Evolutionary conservation across 257 asterid species (phyloP), one percentile per base, ranked within the genome.

Genomic region (Asclepias syriaca): DNA sequence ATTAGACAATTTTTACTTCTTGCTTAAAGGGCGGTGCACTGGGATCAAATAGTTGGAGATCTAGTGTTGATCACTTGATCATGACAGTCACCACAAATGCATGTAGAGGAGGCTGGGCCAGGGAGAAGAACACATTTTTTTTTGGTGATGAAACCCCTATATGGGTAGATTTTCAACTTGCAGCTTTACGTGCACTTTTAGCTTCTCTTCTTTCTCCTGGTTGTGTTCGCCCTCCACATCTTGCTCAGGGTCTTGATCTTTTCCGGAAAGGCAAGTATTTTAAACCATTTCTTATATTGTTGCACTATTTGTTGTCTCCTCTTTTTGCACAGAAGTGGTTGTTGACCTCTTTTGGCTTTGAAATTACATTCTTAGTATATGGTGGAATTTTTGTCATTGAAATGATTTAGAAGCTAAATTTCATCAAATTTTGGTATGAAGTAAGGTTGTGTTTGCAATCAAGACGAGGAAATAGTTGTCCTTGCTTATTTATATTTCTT

Each of bases 141-240:
- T 71, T 77, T 72, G 84, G 81, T 66, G 84, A 86, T 72, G 69
- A 75, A 48, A 57, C 73, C 24, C 75, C 86, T 67, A 72, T 21
- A 24, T 84, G 84, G 87, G 73, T 80, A 27, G 89, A 85, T 65
- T 86, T 85, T 81, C 97, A 92, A 78, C 84, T 87, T 65, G 89
- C 97, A 77, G 80, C 95, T 63, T 86, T 94, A 50, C 96, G 84
- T 69, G 97, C 98, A 63, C 95, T 94, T 83, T 77, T 85, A 83
- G 97, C 93, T 51, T 94, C 98, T 77, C 95, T 94, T 74, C 86
- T 88, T 86, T 94, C 98, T 11, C 89, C 93, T 5, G 85, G 90
- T 71, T 82, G 80, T 71, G 79, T 64, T 71, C 93, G 93, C 57
- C 92, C 97, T 24, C 77, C 91, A 6, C 85, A 91, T 81, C 86